Percentiles rank a stretch among this genome's conserved stretches.
These are phyloP conservation scores for Torulaspora globosa DNA, from an alignment of 1,139 yeast species.

Conservation along the genomic window DNA sequence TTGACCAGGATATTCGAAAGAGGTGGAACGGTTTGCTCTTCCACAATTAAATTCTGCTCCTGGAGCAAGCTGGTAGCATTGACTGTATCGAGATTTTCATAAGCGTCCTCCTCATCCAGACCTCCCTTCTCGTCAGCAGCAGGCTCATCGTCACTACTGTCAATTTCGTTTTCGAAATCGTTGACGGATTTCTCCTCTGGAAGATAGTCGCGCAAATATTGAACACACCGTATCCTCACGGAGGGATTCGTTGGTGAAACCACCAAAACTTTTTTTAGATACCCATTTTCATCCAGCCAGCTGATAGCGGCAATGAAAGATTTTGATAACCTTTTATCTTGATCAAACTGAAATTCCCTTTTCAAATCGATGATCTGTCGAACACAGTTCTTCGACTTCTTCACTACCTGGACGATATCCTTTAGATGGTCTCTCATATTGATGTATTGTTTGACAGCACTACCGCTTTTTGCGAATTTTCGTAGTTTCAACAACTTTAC, in stretches of 20 bases:
- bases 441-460: conserved; percentile 33
- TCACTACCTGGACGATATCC: conserved; percentile 51
- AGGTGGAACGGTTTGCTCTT: conserved; percentile 21
- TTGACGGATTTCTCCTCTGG: conserved; percentile 26
- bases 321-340: conserved; percentile 43
- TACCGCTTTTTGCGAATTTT: conserved; percentile 38
- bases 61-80: conserved; percentile 35
- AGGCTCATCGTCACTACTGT: conserved; percentile 35
- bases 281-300: conserved; percentile 50
- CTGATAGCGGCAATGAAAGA: conserved; percentile 52
- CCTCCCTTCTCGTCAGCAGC: conserved; percentile 32
- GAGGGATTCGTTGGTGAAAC: conserved; percentile 47
- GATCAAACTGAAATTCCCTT: conserved; percentile 55
- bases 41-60: conserved; percentile 34
- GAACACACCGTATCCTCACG: conserved; percentile 53
- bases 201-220: conserved; percentile 50
- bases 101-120: conserved; percentile 32
- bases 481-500: conserved; percentile 48
- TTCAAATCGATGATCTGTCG: conserved; percentile 65
- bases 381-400: conserved; percentile 62
- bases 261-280: conserved; percentile 55
- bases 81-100: conserved; percentile 33
- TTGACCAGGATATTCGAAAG: conserved; percentile 40
- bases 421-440: conserved; percentile 40
- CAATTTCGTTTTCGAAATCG: conserved; percentile 36